These are phyloP conservation scores for Pyrus communis DNA, from an alignment of 306 rosid species.

Conservation along the genomic window DNA sequence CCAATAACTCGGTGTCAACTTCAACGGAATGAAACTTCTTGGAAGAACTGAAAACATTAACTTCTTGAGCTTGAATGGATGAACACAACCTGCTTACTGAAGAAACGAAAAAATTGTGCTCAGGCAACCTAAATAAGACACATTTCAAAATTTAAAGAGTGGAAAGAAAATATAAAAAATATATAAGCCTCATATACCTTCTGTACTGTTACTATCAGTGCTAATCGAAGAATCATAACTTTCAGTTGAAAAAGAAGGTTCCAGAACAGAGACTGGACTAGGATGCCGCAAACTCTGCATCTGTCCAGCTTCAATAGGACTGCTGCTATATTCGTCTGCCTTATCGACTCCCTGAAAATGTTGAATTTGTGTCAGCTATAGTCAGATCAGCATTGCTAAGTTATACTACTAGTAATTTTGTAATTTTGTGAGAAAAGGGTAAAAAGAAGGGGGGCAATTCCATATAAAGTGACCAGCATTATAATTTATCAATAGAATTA, in stretches of 20 bases:
- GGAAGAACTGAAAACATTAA: constrained; percentile 32
- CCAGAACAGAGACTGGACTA: constrained; percentile 84
- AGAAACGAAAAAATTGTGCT: constrained; percentile 6
- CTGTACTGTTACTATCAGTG: constrained; percentile 50
- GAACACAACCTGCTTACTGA: constrained; percentile 72
- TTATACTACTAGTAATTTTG: not conserved
- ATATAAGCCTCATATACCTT: constrained; percentile 39
- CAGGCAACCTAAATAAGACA: constrained; percentile 2
- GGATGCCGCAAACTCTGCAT: constrained; percentile 45
- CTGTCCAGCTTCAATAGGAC: constrained; percentile 26
- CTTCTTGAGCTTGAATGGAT: constrained; percentile 51
- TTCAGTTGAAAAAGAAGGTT: constrained; percentile 72
- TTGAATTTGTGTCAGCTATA: constrained; percentile 3
- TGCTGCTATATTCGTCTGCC: constrained; percentile 32
- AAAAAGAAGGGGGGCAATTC: not conserved
- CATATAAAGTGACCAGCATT: not conserved
- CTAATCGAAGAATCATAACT: constrained; percentile 61
- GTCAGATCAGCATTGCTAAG: constrained; percentile 10
- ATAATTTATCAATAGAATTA: not conserved
- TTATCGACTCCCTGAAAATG: constrained; percentile 43
- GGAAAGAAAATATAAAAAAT: not conserved
- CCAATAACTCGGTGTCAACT: constrained; percentile 63
- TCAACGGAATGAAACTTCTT: constrained; percentile 40
- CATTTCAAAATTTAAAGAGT: not conserved
- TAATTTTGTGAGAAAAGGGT: not conserved